phyloP scores from a whole-genome alignment of 148 eudicot species.

The Cornus suecica region DNA sequence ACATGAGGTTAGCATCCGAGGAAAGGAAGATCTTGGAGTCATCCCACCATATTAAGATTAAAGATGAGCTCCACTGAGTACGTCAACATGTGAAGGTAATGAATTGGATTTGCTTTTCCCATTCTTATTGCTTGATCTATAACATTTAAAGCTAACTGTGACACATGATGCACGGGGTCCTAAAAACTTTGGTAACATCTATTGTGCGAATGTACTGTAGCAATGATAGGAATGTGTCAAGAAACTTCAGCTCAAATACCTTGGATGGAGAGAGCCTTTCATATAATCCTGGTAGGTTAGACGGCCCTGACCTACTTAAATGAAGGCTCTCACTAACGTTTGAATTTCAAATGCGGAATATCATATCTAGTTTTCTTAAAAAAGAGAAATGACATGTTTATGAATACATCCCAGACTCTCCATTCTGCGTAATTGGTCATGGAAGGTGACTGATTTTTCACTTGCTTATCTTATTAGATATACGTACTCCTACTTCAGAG shows the following conservation, averaged over 20 bases:
- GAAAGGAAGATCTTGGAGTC: conserved; percentile 31
- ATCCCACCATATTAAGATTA: neutral
- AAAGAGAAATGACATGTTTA: neutral
- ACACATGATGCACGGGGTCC: neutral
- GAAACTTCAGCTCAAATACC: neutral
- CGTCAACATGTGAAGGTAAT: neutral
- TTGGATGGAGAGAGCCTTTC: neutral
- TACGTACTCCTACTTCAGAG: no score
- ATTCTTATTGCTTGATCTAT: neutral
- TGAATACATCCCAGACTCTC: neutral
- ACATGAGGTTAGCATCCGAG: conserved; percentile 32
- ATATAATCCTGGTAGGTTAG: neutral
- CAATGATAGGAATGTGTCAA: neutral
- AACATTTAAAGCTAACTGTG: neutral
- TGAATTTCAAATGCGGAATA: neutral
- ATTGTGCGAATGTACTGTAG: neutral
- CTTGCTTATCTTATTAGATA: neutral
- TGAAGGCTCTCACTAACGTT: neutral
- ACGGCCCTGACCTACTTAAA: neutral
- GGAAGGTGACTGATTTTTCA: neutral
- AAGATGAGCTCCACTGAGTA: neutral
- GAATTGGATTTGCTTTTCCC: neutral
- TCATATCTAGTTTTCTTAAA: neutral
- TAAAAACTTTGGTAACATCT: neutral
- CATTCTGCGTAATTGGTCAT: neutral